Percentiles rank a stretch among this genome's conserved stretches.
Conservation (phyloP, 176 grass and related monocot species). For the Calamus simplicifolius region DNA sequence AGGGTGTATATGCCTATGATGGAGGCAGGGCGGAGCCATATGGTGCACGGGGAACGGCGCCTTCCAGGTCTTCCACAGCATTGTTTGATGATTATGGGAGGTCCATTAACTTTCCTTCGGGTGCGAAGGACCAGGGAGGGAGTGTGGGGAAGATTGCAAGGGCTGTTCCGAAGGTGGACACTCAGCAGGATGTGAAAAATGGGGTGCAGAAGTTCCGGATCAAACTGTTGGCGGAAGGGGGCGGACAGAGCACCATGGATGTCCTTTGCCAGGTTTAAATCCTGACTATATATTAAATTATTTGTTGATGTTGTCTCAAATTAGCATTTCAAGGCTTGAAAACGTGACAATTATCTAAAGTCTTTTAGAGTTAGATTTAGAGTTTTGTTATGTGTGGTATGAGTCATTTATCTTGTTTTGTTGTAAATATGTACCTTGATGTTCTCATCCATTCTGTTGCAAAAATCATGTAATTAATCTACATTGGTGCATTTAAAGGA, state of each 20-base stretch:
- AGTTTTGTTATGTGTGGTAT: too few relatives aligned
- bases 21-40: conserved; percentile 58
- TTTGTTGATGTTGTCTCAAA: too few relatives aligned
- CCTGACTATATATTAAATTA: too few relatives aligned
- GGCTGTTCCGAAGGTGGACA: conserved; percentile 82
- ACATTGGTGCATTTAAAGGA: too few relatives aligned
- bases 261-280: conserved; percentile 77
- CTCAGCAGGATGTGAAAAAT: conserved; percentile 52
- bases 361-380: too few relatives aligned
- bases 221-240: conserved; percentile 77
- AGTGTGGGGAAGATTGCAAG: conserved; percentile 63
- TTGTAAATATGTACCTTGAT: too few relatives aligned
- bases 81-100: conserved; percentile 95
- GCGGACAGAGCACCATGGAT: conserved; percentile 66
- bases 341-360: too few relatives aligned
- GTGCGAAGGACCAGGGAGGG: conserved; percentile 28
- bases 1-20: conserved; percentile 76
- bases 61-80: conserved; percentile 39
- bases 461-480: too few relatives aligned
- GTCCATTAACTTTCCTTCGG: conserved; percentile 49
- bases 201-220: conserved; percentile 96
- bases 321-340: too few relatives aligned
- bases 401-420: too few relatives aligned
- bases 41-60: conserved; percentile 62
- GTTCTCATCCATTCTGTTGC: too few relatives aligned